These are phyloP conservation scores for Davidsoniella virescens DNA, from an alignment of 2,329 filamentous ascomycete genomes.

Conservation along the genomic window DNA sequence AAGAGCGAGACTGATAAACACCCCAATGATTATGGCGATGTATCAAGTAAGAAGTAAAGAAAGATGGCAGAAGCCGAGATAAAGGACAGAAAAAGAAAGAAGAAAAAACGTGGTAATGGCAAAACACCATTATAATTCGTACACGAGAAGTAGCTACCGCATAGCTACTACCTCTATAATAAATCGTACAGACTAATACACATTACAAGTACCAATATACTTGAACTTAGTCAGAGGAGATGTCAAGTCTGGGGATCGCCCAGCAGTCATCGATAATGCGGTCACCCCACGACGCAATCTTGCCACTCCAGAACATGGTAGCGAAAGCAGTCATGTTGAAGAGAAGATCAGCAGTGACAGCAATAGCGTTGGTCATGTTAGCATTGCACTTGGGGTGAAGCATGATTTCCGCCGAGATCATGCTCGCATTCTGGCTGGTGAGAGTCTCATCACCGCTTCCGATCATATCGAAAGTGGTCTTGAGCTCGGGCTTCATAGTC, in stretches of 20 bases:
- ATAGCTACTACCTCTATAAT: background rate
- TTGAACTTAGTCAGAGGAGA: background rate
- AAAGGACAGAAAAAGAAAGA: background rate
- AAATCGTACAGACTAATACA: background rate
- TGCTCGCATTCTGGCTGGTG: background rate
- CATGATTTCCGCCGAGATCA: background rate
- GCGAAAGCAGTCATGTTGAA: constrained; percentile 2
- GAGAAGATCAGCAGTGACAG: constrained; percentile 1
- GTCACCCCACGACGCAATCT: background rate
- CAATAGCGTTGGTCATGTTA: constrained; percentile 6
- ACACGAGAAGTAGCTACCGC: background rate
- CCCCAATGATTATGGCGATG: too few relatives aligned
- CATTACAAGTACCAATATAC: background rate
- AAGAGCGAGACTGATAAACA: too few relatives aligned
- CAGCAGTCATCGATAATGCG: constrained; percentile 5
- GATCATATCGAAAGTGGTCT: constrained; percentile 20
- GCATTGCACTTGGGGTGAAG: background rate
- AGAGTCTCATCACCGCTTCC: background rate
- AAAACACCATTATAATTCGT: background rate
- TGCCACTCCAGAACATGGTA: constrained; percentile 1
- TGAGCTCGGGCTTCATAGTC: constrained; percentile 22
- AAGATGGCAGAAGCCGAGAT: background rate
- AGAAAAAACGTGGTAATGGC: background rate
- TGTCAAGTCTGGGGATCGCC: background rate
- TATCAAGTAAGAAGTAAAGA: background rate